Evolutionary conservation across 73 alveolate genomes (phyloP), one percentile per base, ranked within the genome.

Genomic region (Durusdinium trenchii): DNA sequence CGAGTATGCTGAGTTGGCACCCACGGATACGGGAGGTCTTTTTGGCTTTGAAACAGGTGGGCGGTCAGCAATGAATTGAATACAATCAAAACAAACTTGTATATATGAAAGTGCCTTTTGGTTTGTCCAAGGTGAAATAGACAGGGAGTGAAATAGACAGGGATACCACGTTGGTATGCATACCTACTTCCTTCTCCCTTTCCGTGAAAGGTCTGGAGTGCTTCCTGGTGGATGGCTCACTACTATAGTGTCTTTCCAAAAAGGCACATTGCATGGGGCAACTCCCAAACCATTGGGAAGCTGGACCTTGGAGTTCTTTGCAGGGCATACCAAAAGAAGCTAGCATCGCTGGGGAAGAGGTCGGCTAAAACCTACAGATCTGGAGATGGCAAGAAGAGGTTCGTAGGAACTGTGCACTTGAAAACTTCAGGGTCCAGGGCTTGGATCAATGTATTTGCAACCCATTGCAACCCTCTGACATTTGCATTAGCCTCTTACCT

Each of bases 181-280:
- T 60, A 60, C 32, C 23, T 23, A n/a, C n/a, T n/a, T n/a, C n/a
- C n/a, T n/a, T n/a, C n/a, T n/a, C n/a, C n/a, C n/a, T n/a, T n/a
- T n/a, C n/a, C n/a, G n/a, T n/a, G n/a, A n/a, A n/a, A 78, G 89
- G 89, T 78, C 3, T 78, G 89, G 89, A 46, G 18, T 46, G 89
- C 89, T 28, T 78, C 64, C 45, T 78, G 89, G 89, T 62, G 47
- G 20, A 78, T 78, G 89, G 89, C 64, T 18, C 89, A 78, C 48
- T 78, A 78, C 45, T 46, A 46, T 45, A 46, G 64, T 2, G 10
- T 6, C 23, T 78, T 78, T 20, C 89, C 89, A 20, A 78, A 78
- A 45, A 36, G 89, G 64, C 89, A 78, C 20, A 78, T 78, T 45
- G 89, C 89, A 6, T 78, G 89, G 89, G 6, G 64, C 20, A 78